Evolutionary conservation across 129 eudicot species (phyloP).

Genomic region (Lonicera japonica): DNA sequence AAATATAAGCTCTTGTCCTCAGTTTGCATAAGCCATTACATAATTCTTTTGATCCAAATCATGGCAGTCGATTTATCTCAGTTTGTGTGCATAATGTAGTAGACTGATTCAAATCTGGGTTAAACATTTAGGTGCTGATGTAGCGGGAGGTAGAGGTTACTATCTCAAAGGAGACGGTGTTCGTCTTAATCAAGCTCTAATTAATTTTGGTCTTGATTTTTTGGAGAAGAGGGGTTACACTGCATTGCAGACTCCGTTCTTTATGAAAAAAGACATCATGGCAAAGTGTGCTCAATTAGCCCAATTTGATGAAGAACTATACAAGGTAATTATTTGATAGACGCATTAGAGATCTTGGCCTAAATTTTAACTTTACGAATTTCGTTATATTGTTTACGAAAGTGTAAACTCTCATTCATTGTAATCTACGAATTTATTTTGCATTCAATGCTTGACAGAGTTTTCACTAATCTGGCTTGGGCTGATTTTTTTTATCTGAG

Average conservation of each 20-base stretch:
- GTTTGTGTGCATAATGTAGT: not conserved
- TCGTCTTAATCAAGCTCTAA: conserved; percentile 82
- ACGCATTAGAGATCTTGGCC: not conserved
- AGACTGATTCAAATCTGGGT: conserved; percentile 6
- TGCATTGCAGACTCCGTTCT: conserved; percentile 75
- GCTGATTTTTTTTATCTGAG: too few relatives aligned
- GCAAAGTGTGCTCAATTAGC: conserved; percentile 90
- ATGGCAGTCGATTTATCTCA: not conserved
- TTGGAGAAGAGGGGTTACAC: conserved; percentile 58
- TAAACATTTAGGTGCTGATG: conserved; percentile 63
- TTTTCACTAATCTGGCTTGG: too few relatives aligned
- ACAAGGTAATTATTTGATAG: conserved; percentile 53
- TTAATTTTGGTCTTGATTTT: conserved; percentile 73
- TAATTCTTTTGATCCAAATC: too few relatives aligned
- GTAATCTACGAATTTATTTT: too few relatives aligned
- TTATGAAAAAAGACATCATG: conserved; percentile 92
- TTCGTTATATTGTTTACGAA: not conserved
- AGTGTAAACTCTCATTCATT: too few relatives aligned
- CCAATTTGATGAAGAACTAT: conserved; percentile 95
- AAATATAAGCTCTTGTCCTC: too few relatives aligned
- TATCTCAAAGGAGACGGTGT: conserved; percentile 89
- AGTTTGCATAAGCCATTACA: too few relatives aligned
- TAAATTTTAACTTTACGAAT: not conserved
- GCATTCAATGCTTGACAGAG: too few relatives aligned
- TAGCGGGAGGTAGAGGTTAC: conserved; percentile 98